These are phyloP conservation scores for Lactarius akahatsu DNA, from an alignment of 768 basidiomycete genomes.

Conservation along the genomic window DNA sequence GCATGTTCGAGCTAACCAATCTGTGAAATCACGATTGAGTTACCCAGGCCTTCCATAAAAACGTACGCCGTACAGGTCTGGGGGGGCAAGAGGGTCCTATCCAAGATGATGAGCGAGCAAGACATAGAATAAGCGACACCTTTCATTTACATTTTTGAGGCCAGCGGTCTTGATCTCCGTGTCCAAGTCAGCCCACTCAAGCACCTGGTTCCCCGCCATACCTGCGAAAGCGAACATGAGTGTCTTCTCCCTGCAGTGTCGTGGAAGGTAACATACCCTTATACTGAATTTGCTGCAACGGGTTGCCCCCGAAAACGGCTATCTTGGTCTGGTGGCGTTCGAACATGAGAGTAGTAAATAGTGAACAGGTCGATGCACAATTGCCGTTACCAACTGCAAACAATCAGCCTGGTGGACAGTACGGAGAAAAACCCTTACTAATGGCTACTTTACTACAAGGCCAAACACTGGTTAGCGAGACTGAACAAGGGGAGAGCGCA, in stretches of 20 bases:
- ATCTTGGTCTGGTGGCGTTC: slow-evolving; percentile 50
- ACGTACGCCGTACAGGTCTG: slow-evolving; percentile 35
- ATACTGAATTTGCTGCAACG: slow-evolving; percentile 45
- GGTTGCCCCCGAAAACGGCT: slow-evolving; percentile 53
- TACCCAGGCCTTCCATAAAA: not conserved
- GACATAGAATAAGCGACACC: not conserved
- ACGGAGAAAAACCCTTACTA: not conserved
- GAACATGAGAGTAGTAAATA: slow-evolving; percentile 56
- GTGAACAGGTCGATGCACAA: slow-evolving; percentile 57
- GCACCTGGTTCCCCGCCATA: slow-evolving; percentile 16
- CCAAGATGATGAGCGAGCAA: not conserved
- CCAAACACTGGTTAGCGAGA: not conserved
- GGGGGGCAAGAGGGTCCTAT: slow-evolving; percentile 39
- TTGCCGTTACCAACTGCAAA: slow-evolving; percentile 24
- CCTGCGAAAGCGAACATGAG: slow-evolving; percentile 14
- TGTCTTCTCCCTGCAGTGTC: not conserved
- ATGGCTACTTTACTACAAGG: slow-evolving; percentile 22
- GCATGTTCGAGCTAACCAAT: slow-evolving; percentile 5
- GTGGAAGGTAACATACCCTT: slow-evolving; percentile 37
- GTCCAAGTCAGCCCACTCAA: not conserved
- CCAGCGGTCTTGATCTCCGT: slow-evolving; percentile 27
- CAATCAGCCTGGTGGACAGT: not conserved
- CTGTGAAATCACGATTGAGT: not conserved
- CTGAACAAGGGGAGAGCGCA: not conserved
- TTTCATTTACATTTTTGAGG: slow-evolving; percentile 35